Base-by-base conservation (phyloP, 768 basidiomycete species). In the Lyophyllum decastes region DNA sequence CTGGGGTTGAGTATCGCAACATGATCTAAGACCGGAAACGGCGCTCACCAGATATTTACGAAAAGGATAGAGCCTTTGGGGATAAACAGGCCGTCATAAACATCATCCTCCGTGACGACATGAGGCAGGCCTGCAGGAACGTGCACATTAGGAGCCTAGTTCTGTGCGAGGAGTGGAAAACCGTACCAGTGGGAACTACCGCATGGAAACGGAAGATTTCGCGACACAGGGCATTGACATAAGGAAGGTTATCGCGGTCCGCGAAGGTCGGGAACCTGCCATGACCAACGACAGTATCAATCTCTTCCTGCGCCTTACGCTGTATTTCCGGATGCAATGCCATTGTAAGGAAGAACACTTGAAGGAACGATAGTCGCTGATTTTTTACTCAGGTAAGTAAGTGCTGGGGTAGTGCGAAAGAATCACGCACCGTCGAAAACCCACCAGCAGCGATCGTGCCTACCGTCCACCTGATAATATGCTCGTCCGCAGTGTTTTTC, bases 171-270 rank as follows among this genome's bases (percentile, higher is more conserved):
- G 30, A 6, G 30, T 33, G 5, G 30, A 33, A 6, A 27, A n/a
- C 40, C 17, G 21, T 9, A 49, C 57, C 14, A 22, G 51, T 45
- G 14, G 59, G 61, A 12, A 47, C 41, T 16, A 56, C 54, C 25
- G 58, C 56, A 17, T 56, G 40, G 61, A 64, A 66, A 17, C 65
- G 58, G 4, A 62, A n/a, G 14, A 57, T 48, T 49, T 66, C 65
- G 53, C 60, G 56, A 19, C 60, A 43, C 6, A 66, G n/a, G 9
- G 53, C 56, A 4, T 61, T 45, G 26, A 64, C 43, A 47, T 60
- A 66, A 2, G 65, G 65, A 10, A 66, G 53, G 34, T 21, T n/a
- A 12, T 40, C 38, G 11, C 61, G 52, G 38, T 66, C 64, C 2
- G 47, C 52, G 24, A 64, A 57, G 5, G 56, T 54, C 8, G 64